phyloP scores from a whole-genome alignment of 2,329 filamentous ascomycete genomes.

The Capronia epimyces region DNA sequence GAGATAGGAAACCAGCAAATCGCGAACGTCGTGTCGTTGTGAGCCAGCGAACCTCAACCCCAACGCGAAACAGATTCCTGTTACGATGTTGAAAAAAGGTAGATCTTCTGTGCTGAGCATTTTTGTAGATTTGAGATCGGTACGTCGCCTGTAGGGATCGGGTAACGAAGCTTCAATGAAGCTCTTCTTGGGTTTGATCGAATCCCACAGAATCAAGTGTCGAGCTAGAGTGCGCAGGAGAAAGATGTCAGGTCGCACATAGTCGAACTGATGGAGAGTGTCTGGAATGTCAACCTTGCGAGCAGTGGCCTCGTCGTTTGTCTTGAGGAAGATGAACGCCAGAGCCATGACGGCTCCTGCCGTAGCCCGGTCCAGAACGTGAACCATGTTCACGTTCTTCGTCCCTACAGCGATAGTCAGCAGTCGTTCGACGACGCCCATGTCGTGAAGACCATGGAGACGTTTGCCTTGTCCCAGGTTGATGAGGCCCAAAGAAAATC shows the following conservation, averaged over 20 bases:
- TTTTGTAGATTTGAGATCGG: conserved; percentile 55
- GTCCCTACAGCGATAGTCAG: conserved; percentile 78
- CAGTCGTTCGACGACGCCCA: conserved; percentile 84
- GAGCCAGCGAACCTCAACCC: conserved; percentile 71
- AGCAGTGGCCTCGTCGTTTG: conserved; percentile 78
- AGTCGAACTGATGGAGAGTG: conserved; percentile 86
- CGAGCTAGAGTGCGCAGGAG: conserved; percentile 82
- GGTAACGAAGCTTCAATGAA: conserved; percentile 78
- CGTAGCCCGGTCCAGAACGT: conserved; percentile 86
- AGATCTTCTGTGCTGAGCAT: conserved; percentile 74
- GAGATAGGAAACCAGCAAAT: conserved; percentile 76
- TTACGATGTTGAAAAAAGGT: conserved; percentile 86
- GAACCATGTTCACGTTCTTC: conserved; percentile 86
- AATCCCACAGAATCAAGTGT: conserved; percentile 88
- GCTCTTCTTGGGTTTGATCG: conserved; percentile 63
- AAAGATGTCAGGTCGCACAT: conserved; percentile 87
- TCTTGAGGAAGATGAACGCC: conserved; percentile 94
- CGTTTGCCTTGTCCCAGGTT: conserved; percentile 89
- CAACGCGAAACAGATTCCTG: conserved; percentile 70
- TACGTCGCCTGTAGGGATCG: conserved; percentile 57
- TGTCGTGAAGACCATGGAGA: conserved; percentile 82
- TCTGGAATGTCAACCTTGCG: conserved; percentile 90
- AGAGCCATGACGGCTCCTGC: conserved; percentile 89
- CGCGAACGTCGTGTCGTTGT: conserved; percentile 63
- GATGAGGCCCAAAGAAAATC: conserved; percentile 88